Conservation (phyloP, 2,329 filamentous ascomycete species). For the Sporothrix globosa region DNA sequence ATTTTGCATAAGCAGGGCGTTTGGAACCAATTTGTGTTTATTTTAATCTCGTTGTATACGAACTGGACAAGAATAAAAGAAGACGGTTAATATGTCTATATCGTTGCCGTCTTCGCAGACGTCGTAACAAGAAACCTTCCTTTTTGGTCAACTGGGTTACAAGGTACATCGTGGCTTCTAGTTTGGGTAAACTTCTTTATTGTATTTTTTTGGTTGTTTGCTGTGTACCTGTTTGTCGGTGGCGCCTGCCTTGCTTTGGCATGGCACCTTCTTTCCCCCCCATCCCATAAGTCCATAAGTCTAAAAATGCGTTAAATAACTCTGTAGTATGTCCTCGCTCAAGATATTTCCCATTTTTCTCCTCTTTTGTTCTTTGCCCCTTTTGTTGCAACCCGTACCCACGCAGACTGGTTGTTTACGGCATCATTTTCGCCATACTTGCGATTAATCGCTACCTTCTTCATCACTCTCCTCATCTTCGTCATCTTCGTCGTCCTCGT, state of each 20-base stretch:
- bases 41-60: slow-evolving; percentile 14
- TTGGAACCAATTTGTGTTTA: slow-evolving; percentile 30
- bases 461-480: slow-evolving; percentile 36
- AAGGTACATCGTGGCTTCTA: neutral
- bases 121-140: neutral
- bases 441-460: neutral
- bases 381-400: neutral
- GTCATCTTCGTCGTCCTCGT: slow-evolving; percentile 60
- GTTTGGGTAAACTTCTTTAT: neutral
- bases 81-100: neutral
- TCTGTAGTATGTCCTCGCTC: slow-evolving; percentile 7
- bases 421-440: neutral
- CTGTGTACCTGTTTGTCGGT: neutral
- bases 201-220: neutral
- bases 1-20: slow-evolving; percentile 35
- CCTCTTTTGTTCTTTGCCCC: neutral
- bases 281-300: neutral
- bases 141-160: neutral
- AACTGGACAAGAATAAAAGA: slow-evolving; percentile 20
- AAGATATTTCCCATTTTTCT: neutral
- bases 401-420: neutral
- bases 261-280: neutral
- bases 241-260: slow-evolving; percentile 3
- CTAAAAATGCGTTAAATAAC: slow-evolving; percentile 6
- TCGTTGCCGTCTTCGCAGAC: neutral